Evolutionary conservation across 2,329 filamentous ascomycete genomes (phyloP), one percentile per base, ranked within the genome.

Genomic region (Magnaporthales sp.): DNA sequence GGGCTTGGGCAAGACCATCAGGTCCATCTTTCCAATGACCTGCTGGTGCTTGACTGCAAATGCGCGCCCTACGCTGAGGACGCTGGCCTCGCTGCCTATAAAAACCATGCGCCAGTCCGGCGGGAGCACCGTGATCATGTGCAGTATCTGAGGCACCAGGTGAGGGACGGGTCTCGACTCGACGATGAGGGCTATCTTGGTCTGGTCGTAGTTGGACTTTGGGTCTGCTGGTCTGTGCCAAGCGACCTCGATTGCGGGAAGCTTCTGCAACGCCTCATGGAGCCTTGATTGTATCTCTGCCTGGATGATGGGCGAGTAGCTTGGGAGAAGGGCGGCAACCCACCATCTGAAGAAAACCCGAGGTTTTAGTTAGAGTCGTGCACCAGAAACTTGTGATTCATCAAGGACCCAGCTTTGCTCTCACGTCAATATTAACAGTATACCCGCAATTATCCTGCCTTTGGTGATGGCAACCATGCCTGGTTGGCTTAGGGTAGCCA

Each of bases 101-200:
- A 85, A 84, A 68, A 82, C 72, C 72, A 85, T 84, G 61, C 79
- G 80, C 83, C 83, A 86, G 71, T 85, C 83, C 7, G 81, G 79
- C 1, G 83, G 83, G 1, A 84, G 80, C 26, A 84, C 81, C 3
- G 79, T 75, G 38, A 82, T 80, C 79, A 84, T 83, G 74, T 84
- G 82, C 56, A 84, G 74, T 29, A 84, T 76, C 67, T 81, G 79
- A 2, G 83, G 81, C 0, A 80, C 80, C 3, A 84, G 79, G 70
- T 82, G 80, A 15, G 82, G 77, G 15, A 83, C 70, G 1, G 79
- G 77, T 6, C 81, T 78, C 15, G 79, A 77, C 74, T 84, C 83
- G 70, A 85, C 80, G n/a, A 85, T 70, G 13, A 85, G 76, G 51
- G 83, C 83, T 30, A 85, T 73, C 70, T 84, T 85, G 66, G 81